Evolutionary conservation across 148 eudicot genomes (phyloP).

Genomic region (Fagopyrum esculentum): DNA sequence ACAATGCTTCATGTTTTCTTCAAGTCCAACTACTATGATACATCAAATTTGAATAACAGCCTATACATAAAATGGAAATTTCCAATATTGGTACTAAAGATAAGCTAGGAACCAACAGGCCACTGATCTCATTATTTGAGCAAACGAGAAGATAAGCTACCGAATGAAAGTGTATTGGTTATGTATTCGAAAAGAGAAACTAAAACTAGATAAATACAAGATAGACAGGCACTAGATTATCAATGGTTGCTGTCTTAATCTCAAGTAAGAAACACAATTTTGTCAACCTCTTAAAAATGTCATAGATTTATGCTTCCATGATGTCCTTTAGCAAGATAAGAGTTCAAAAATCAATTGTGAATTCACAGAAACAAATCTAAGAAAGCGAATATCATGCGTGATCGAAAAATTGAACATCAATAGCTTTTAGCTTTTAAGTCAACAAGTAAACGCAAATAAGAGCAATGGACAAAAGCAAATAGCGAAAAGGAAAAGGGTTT

Average conservation of each 20-base stretch:
- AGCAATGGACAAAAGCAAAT: background rate
- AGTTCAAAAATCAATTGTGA: background rate
- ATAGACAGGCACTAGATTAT: background rate
- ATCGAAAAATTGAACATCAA: too few relatives aligned
- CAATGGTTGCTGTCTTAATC: background rate
- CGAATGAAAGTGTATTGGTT: background rate
- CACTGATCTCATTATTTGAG: background rate
- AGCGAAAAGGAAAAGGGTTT: background rate
- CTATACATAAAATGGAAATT: background rate
- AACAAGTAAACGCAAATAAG: conserved; percentile 10
- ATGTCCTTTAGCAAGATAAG: background rate
- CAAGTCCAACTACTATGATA: background rate
- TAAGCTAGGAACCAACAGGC: background rate
- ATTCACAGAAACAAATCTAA: background rate
- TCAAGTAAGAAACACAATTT: background rate
- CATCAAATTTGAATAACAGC: background rate
- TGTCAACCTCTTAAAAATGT: background rate
- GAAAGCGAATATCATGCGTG: too few relatives aligned
- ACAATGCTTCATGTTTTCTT: background rate
- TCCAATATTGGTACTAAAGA: background rate
- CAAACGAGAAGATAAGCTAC: background rate
- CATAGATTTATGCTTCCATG: background rate
- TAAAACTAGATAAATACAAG: background rate
- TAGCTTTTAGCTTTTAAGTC: background rate
- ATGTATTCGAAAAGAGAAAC: background rate